phyloP scores from a whole-genome alignment of 177 flowering plant genomes.

The Vitis hybrid region DNA sequence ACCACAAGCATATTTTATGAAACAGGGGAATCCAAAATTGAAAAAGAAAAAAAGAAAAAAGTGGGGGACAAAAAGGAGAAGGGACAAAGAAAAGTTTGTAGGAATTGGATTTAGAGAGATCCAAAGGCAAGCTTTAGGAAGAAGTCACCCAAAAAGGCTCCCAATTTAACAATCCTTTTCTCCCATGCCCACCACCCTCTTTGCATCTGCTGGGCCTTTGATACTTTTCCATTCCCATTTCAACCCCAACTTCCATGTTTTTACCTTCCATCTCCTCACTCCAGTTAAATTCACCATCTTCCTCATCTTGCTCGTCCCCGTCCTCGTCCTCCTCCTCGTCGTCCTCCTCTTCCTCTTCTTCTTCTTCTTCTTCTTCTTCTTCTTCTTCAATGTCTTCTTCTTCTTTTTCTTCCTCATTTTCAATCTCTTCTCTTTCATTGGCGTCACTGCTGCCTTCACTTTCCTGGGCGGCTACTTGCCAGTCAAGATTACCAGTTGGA shows the following conservation, averaged over 20 bases:
- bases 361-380: constrained; percentile 2
- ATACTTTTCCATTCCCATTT: constrained; percentile 29
- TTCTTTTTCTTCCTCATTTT: constrained; percentile 8
- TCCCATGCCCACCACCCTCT: constrained; percentile 36
- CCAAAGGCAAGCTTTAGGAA: constrained; percentile 28
- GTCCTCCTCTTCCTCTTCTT: constrained; percentile 5
- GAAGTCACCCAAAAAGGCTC: constrained; percentile 51
- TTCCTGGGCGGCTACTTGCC: constrained; percentile 5
- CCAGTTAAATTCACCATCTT: background rate
- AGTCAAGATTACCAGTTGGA: constrained; percentile 11
- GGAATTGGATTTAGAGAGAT: constrained; percentile 2
- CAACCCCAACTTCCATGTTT: constrained; percentile 20
- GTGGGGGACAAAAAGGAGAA: constrained; percentile 3
- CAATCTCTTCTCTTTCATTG: constrained; percentile 6
- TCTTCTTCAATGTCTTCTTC: constrained; percentile 12
- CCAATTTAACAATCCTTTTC: constrained; percentile 34
- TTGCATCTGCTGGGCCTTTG: constrained; percentile 45
- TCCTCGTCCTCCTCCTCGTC: constrained; percentile 14
- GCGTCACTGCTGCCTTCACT: constrained; percentile 7
- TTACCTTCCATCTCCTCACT: constrained; percentile 18
- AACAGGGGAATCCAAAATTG: constrained; percentile 7
- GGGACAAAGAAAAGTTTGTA: constrained; percentile 1
- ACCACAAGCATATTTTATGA: constrained; percentile 9
- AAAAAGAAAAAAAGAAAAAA: background rate
- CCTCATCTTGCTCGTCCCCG: constrained; percentile 5